These are phyloP conservation scores for Trichoderma harzianum DNA, from an alignment of 2,329 filamentous ascomycete genomes.

Conservation along the genomic window DNA sequence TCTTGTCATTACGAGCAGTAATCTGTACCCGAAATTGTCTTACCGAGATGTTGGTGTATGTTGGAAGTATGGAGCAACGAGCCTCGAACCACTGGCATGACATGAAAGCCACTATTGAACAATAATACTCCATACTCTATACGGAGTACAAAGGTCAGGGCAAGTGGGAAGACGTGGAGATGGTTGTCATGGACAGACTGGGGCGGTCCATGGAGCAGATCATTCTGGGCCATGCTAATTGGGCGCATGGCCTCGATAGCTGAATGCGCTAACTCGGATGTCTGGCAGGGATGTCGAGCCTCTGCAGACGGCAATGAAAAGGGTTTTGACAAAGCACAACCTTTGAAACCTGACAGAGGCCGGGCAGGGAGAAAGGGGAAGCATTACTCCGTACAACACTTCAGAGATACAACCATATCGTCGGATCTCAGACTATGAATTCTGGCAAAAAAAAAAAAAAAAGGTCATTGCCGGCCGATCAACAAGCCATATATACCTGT, in stretches of 20 bases:
- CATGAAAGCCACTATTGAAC: neutral
- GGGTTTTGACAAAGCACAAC: constrained; percentile 3
- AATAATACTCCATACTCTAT: neutral
- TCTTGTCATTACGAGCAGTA: neutral
- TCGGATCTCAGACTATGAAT: neutral
- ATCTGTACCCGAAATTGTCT: neutral
- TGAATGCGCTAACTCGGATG: constrained; percentile 22
- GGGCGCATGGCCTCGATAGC: constrained; percentile 23
- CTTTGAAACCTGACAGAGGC: neutral
- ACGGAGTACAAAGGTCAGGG: neutral
- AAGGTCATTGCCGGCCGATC: constrained; percentile 25
- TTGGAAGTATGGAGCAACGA: neutral
- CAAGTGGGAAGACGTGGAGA: constrained; percentile 2
- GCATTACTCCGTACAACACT: neutral
- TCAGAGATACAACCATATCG: neutral
- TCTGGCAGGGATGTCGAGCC: constrained; percentile 20
- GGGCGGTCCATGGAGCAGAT: constrained; percentile 23
- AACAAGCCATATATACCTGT: constrained; percentile 17
- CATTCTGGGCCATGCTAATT: constrained; percentile 26
- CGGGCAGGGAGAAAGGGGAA: neutral
- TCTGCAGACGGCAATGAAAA: neutral
- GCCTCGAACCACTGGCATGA: neutral
- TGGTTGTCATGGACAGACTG: neutral
- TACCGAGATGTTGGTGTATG: neutral
- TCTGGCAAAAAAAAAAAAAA: neutral